A percentile compares a stretch with the other conserved stretches of the same genome.
Evolutionary conservation across 2,329 filamentous ascomycete species (phyloP).

Genomic region (Clarireedia paspali): DNA sequence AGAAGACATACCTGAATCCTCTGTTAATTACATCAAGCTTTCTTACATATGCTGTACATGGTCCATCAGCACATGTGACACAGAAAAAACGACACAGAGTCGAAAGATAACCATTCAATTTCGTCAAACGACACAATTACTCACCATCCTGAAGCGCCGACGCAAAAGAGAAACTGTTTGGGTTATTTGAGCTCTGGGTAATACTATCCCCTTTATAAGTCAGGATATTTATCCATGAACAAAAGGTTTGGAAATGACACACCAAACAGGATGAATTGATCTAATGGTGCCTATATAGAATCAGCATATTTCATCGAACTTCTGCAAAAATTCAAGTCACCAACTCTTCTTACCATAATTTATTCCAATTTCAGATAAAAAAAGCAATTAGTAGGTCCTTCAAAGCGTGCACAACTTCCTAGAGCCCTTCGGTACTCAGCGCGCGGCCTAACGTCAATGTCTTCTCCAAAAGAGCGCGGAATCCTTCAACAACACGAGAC

Average conservation of each 20-base stretch:
- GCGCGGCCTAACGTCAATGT: not conserved
- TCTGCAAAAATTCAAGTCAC: not conserved
- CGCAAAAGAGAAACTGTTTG: slow-evolving; percentile 19
- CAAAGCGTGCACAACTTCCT: not conserved
- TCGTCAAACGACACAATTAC: not conserved
- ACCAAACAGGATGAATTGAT: slow-evolving; percentile 8
- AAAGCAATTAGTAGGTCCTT: not conserved
- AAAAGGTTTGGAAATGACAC: not conserved
- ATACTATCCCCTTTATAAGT: slow-evolving; percentile 20
- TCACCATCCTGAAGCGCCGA: slow-evolving; percentile 21
- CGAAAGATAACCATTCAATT: not conserved
- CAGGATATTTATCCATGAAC: not conserved
- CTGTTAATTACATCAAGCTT: slow-evolving; percentile 20
- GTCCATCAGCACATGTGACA: not conserved
- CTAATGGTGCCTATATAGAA: not conserved
- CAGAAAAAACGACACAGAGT: too few species aligned
- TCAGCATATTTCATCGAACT: not conserved
- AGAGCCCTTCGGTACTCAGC: not conserved
- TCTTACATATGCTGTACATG: not conserved
- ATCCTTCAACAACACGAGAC: not conserved
- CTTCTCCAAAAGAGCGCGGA: not conserved
- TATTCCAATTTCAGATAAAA: not conserved
- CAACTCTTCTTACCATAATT: not conserved
- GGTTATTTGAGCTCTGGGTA: slow-evolving; percentile 18
- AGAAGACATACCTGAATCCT: slow-evolving; percentile 7